phyloP scores from a whole-genome alignment of 2,329 filamentous ascomycete genomes.

The Beauveria asiatica region DNA sequence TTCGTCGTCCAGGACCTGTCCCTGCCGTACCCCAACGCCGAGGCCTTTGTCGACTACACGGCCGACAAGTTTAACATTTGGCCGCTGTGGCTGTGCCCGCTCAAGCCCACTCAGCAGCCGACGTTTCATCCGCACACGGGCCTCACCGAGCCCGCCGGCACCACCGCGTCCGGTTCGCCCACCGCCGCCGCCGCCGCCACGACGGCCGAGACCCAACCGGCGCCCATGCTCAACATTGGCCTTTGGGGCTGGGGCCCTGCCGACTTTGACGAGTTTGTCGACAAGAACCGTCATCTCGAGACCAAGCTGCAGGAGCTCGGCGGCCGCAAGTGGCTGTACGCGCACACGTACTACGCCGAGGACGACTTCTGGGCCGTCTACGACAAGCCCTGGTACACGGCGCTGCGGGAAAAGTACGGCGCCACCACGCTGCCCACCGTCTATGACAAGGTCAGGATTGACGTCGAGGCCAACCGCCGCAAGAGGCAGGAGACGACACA shows the following conservation, averaged over 20 bases:
- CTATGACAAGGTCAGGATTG: constrained; percentile 61
- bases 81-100: constrained; percentile 52
- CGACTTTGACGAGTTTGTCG: constrained; percentile 50
- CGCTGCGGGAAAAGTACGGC: constrained; percentile 52
- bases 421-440: constrained; percentile 56
- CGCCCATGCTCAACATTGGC: constrained; percentile 52
- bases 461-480: constrained; percentile 35
- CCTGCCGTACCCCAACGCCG: constrained; percentile 44
- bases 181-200: background rate
- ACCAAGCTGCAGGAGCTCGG: constrained; percentile 57
- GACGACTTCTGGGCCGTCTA: constrained; percentile 62
- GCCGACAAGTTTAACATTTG: constrained; percentile 43
- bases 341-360: constrained; percentile 74
- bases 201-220: constrained; percentile 11
- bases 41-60: constrained; percentile 48
- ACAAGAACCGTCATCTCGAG: constrained; percentile 64
- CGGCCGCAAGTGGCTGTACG: constrained; percentile 82
- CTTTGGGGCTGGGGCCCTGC: constrained; percentile 72
- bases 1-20: constrained; percentile 63
- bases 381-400: constrained; percentile 50
- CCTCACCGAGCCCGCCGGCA: constrained; percentile 19
- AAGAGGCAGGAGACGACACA: constrained; percentile 30
- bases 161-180: background rate
- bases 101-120: constrained; percentile 38
- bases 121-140: constrained; percentile 48